These are phyloP conservation scores for Chondrus crispus DNA, from an alignment of 23 red algal genomes.

Conservation along the genomic window DNA sequence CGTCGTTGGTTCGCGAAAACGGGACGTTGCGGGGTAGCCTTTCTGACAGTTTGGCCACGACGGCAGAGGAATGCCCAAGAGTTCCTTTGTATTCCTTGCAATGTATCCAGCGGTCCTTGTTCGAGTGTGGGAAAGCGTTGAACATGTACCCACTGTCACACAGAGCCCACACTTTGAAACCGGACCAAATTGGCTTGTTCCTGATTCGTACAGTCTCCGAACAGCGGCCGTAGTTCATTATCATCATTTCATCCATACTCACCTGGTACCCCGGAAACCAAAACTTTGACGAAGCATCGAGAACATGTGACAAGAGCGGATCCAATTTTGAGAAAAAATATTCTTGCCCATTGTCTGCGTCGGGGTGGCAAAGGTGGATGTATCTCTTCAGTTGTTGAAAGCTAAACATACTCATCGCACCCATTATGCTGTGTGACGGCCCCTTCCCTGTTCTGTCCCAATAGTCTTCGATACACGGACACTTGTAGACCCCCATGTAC, in stretches of 20 bases:
- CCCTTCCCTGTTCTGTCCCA: background rate
- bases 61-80: background rate
- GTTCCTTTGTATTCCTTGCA: background rate
- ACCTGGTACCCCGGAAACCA: background rate
- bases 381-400: slow-evolving; percentile 2
- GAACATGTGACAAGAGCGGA: background rate
- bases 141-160: background rate
- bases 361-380: background rate
- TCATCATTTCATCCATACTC: background rate
- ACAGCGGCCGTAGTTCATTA: background rate
- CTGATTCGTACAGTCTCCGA: background rate
- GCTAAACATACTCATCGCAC: background rate
- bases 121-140: background rate
- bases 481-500: slow-evolving; percentile 10
- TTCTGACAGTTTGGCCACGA: background rate
- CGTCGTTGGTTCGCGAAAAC: background rate
- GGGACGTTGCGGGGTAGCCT: background rate
- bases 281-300: background rate
- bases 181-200: background rate
- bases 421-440: background rate
- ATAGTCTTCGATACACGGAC: background rate
- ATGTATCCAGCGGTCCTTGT: background rate
- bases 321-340: background rate
- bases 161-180: background rate
- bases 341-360: background rate